Percentiles rank a stretch among this genome's conserved stretches.
Conservation (phyloP, 345 rosid species). For the Linum trigynum region DNA sequence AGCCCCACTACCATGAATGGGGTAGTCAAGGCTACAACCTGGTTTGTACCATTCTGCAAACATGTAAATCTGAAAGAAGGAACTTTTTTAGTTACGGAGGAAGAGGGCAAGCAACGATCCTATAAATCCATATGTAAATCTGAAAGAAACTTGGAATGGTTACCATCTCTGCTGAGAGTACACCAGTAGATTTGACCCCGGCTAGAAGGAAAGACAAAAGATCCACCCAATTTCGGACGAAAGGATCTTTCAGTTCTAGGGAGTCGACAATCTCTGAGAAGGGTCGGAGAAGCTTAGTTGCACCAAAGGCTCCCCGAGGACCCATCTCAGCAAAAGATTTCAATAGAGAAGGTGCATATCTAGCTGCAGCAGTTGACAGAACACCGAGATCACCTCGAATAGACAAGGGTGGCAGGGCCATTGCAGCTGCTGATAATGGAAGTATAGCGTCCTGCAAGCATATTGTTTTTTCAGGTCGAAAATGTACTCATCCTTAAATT, state of each 20-base stretch:
- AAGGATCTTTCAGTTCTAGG: slow-evolving; percentile 65
- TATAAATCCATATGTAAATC: neutral
- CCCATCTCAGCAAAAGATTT: slow-evolving; percentile 78
- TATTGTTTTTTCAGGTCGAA: neutral
- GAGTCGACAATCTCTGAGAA: slow-evolving; percentile 81
- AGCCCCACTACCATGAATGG: slow-evolving; percentile 77
- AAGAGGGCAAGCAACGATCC: neutral
- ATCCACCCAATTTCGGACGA: slow-evolving; percentile 85
- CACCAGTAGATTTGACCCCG: slow-evolving; percentile 92
- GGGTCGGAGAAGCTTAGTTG: slow-evolving; percentile 80
- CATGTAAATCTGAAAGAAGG: slow-evolving; percentile 71
- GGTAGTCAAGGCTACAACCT: slow-evolving; percentile 75
- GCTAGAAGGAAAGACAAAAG: slow-evolving; percentile 93
- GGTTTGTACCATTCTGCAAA: slow-evolving; percentile 97
- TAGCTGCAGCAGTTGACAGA: slow-evolving; percentile 74
- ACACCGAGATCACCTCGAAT: slow-evolving; percentile 80
- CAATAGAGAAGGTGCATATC: slow-evolving; percentile 82
- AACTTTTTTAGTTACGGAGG: neutral
- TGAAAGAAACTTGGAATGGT: slow-evolving; percentile 19
- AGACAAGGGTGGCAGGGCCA: slow-evolving; percentile 88
- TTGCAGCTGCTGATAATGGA: slow-evolving; percentile 79
- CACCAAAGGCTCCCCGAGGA: slow-evolving; percentile 72
- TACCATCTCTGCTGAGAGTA: slow-evolving; percentile 99
- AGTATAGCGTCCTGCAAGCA: slow-evolving; percentile 74
- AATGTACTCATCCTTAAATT: neutral